Percentiles rank a stretch among this genome's conserved stretches.
Evolutionary conservation across 164 flowering plant species (phyloP).

Genomic region (Dillenia turbinata): DNA sequence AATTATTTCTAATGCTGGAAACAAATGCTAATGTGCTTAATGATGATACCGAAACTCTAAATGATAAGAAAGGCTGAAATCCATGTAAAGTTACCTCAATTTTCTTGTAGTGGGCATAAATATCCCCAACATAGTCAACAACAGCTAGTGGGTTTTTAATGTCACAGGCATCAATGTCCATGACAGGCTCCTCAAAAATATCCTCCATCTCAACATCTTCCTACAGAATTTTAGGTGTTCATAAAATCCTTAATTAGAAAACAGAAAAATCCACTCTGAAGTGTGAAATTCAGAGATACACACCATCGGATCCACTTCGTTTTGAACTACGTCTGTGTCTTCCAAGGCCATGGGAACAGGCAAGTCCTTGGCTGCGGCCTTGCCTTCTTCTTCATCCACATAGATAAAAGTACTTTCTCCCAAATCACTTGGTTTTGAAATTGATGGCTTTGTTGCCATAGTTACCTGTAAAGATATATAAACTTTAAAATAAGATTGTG

Average conservation of each 20-base stretch:
- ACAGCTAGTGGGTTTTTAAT: conserved; percentile 48
- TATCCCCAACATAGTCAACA: conserved; percentile 52
- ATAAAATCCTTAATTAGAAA: not conserved
- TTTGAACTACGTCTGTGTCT: conserved; percentile 18
- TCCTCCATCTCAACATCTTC: conserved; percentile 69
- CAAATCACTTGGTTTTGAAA: not conserved
- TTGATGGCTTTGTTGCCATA: conserved; percentile 26
- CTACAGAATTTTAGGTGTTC: conserved; percentile 7
- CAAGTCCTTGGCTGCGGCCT: conserved; percentile 18
- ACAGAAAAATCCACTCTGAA: not conserved
- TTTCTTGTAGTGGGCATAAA: conserved; percentile 39
- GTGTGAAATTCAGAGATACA: not conserved
- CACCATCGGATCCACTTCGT: conserved; percentile 34
- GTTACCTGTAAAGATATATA: conserved; percentile 14
- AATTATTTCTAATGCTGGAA: too few species aligned
- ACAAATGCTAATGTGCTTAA: too few species aligned
- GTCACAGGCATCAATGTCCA: conserved; percentile 49
- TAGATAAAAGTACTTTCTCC: conserved; percentile 15
- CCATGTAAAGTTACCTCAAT: conserved; percentile 36
- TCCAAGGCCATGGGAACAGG: conserved; percentile 55
- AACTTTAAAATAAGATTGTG: not conserved
- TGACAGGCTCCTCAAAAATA: conserved; percentile 32
- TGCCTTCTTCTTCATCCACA: conserved; percentile 38
- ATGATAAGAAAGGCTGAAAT: not conserved
- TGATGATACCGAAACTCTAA: not conserved